Conservation (phyloP, 345 rosid genomes). For the Brassica cretica region DNA sequence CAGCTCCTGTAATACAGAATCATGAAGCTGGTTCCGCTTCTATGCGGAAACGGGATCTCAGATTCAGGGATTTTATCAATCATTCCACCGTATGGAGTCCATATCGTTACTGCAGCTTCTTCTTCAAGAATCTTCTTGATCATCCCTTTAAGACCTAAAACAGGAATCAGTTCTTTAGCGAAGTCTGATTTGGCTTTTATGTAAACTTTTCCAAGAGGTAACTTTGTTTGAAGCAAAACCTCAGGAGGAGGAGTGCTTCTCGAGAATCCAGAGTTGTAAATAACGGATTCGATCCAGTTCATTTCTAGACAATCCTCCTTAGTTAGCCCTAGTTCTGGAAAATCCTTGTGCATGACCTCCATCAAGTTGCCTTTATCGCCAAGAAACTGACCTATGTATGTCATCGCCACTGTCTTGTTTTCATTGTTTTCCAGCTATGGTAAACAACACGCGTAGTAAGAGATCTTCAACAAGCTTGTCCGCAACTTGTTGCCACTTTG, state of each 20-base stretch:
- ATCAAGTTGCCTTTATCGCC: conserved; percentile 45
- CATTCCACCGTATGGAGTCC: conserved; percentile 73
- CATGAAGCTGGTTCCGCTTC: conserved; percentile 49
- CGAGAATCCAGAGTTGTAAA: conserved; percentile 46
- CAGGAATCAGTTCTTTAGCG: conserved; percentile 22
- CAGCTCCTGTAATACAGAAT: conserved; percentile 39
- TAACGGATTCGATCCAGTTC: conserved; percentile 53
- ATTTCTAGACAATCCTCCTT: conserved; percentile 47
- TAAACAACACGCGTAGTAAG: conserved; percentile 46
- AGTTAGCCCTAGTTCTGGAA: conserved; percentile 60
- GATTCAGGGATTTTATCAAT: conserved; percentile 53
- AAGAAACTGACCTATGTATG: conserved; percentile 52
- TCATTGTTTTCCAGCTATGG: conserved; percentile 14
- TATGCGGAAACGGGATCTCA: conserved; percentile 57
- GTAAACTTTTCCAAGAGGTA: conserved; percentile 24
- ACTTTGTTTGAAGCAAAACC: conserved; percentile 44
- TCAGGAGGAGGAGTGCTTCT: conserved; percentile 32
- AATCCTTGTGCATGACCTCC: conserved; percentile 41
- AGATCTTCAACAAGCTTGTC: conserved; percentile 52
- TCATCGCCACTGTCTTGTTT: conserved; percentile 44
- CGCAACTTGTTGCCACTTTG: conserved; percentile 55
- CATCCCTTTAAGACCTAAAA: conserved; percentile 1
- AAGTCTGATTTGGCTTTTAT: conserved; percentile 36
- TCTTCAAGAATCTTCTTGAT: conserved; percentile 3
- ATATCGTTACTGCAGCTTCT: conserved; percentile 13